Conservation (phyloP, 1,284 basidiomycete genomes). For the Cerrena zonata region DNA sequence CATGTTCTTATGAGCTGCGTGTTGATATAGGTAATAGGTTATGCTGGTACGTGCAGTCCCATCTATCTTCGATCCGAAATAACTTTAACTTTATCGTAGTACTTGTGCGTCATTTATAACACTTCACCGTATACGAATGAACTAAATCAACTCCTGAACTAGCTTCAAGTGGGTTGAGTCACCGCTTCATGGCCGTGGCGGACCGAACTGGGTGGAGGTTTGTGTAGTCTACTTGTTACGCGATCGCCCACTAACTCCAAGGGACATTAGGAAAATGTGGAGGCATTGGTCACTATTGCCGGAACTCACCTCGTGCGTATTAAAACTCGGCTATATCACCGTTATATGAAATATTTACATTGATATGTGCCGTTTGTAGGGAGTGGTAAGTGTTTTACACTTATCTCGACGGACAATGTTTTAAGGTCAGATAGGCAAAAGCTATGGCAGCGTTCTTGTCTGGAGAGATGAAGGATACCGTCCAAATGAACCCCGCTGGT, state of each 20-base stretch:
- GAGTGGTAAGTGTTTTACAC: slow-evolving; percentile 49
- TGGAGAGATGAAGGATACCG: slow-evolving; percentile 93
- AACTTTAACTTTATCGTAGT: too few relatives aligned
- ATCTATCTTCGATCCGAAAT: too few relatives aligned
- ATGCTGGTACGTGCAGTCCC: slow-evolving; percentile 45
- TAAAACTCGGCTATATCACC: too few relatives aligned
- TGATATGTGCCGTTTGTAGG: slow-evolving; percentile 40
- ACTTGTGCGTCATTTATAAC: slow-evolving; percentile 47
- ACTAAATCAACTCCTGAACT: neutral
- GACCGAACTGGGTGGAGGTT: slow-evolving; percentile 88
- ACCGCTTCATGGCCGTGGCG: slow-evolving; percentile 77
- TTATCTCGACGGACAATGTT: neutral
- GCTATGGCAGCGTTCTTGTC: slow-evolving; percentile 94
- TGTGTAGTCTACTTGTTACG: slow-evolving; percentile 13
- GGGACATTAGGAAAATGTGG: slow-evolving; percentile 60
- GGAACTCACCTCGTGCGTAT: slow-evolving; percentile 76
- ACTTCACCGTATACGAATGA: neutral
- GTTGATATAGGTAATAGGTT: slow-evolving; percentile 30
- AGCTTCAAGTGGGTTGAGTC: slow-evolving; percentile 98
- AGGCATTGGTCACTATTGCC: slow-evolving; percentile 77
- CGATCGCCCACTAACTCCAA: neutral
- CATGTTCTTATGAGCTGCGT: neutral
- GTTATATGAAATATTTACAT: too few relatives aligned
- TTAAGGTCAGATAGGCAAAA: slow-evolving; percentile 75
- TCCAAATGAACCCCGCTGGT: slow-evolving; percentile 84